These are phyloP conservation scores for Blepharisma stoltei DNA, from an alignment of 73 alveolate genomes.

Conservation along the genomic window DNA sequence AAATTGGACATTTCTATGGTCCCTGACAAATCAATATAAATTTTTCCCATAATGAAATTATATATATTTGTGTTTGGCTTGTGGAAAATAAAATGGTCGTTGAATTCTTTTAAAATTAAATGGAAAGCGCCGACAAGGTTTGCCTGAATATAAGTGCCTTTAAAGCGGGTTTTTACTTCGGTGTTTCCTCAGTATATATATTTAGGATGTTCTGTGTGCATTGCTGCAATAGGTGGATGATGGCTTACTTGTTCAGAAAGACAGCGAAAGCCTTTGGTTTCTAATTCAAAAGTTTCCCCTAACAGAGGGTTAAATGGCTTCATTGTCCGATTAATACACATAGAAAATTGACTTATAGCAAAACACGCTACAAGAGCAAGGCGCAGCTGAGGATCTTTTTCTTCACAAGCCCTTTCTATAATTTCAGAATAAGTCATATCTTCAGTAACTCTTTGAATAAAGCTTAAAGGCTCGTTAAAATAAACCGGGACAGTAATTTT, in stretches of 20 bases:
- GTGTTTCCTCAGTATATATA: slow-evolving; percentile 88
- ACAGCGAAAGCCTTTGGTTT: slow-evolving; percentile 57
- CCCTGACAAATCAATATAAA: slow-evolving; percentile 86
- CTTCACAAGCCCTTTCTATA: slow-evolving; percentile 71
- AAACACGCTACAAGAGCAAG: slow-evolving; percentile 77
- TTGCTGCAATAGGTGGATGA: slow-evolving; percentile 95
- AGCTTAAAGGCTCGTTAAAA: slow-evolving; percentile 93
- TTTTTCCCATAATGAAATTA: slow-evolving; percentile 77
- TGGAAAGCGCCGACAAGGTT: slow-evolving; percentile 76
- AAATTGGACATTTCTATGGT: slow-evolving; percentile 61
- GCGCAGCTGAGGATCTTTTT: slow-evolving; percentile 66
- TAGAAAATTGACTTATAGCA: slow-evolving; percentile 66
- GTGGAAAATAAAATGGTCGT: slow-evolving; percentile 70
- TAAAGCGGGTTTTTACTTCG: slow-evolving; percentile 72
- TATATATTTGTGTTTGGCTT: slow-evolving; percentile 78
- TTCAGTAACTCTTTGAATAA: slow-evolving; percentile 89
- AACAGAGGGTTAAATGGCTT: slow-evolving; percentile 95
- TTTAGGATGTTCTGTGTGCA: slow-evolving; percentile 70
- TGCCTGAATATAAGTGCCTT: slow-evolving; percentile 81
- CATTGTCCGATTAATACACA: slow-evolving; percentile 65
- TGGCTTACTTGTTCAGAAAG: slow-evolving; percentile 87
- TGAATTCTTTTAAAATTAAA: slow-evolving; percentile 63
- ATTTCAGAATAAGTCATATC: slow-evolving; percentile 68
- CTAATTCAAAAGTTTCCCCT: slow-evolving; percentile 92
- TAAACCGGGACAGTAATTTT: slow-evolving; percentile 79